Evolutionary conservation across 225 moss, liverwort and hornwort genomes (phyloP).

Genomic region (Ulota crispa): DNA sequence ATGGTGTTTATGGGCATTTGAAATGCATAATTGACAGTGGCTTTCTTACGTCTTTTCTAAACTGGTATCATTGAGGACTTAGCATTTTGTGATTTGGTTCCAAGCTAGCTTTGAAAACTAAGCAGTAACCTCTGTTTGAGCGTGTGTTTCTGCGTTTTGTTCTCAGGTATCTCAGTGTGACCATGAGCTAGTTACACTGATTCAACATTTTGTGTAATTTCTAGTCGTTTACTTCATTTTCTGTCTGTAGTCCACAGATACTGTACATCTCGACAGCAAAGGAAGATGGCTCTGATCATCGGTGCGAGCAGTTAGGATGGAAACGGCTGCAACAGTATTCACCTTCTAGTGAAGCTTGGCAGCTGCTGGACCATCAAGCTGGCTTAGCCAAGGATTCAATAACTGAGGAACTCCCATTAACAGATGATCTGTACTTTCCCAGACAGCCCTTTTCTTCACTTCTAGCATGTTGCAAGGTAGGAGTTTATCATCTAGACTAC

Average conservation of each 20-base stretch:
- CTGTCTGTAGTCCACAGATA: slow-evolving; percentile 60
- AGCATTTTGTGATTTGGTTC: not conserved
- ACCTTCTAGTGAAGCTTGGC: slow-evolving; percentile 56
- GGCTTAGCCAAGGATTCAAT: slow-evolving; percentile 31
- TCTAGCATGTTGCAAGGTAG: slow-evolving; percentile 82
- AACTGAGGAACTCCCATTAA: slow-evolving; percentile 46
- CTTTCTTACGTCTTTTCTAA: not conserved
- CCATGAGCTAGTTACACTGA: not conserved
- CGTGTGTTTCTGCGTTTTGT: not conserved
- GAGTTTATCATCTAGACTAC: slow-evolving; percentile 9
- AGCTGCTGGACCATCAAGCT: slow-evolving; percentile 46
- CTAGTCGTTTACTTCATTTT: slow-evolving; percentile 11
- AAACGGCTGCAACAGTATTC: slow-evolving; percentile 57
- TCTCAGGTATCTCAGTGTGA: slow-evolving; percentile 4
- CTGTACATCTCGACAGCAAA: slow-evolving; percentile 75
- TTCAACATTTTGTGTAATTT: not conserved
- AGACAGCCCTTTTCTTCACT: slow-evolving; percentile 80
- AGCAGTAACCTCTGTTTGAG: not conserved
- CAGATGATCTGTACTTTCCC: slow-evolving; percentile 78
- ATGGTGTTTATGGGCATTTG: not conserved
- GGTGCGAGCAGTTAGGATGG: slow-evolving; percentile 79
- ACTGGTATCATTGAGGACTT: not conserved
- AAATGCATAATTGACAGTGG: slow-evolving; percentile 1
- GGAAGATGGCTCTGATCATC: slow-evolving; percentile 68
- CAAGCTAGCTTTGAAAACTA: not conserved